Evolutionary conservation across 495 filamentous ascomycete species (phyloP).

Genomic region (Chaetomium tenue): DNA sequence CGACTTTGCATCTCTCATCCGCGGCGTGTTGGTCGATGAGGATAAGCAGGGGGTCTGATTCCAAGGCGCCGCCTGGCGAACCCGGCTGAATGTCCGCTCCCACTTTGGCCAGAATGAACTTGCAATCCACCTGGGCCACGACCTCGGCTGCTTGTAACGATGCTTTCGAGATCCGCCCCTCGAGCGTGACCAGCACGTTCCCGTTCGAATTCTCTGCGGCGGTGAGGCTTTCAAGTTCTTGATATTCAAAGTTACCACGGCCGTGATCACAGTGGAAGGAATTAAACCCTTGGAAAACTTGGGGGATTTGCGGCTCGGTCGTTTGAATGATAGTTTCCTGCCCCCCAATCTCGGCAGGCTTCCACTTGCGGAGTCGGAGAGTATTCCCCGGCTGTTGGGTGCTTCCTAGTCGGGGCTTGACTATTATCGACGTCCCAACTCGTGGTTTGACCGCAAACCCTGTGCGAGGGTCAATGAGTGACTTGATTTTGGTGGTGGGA

Average conservation of each 20-base stretch:
- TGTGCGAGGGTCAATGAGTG: constrained; percentile 40
- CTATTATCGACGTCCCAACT: background rate
- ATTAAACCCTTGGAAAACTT: constrained; percentile 30
- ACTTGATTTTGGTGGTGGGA: constrained; percentile 58
- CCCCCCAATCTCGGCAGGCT: constrained; percentile 34
- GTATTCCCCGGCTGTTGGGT: background rate
- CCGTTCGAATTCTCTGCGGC: constrained; percentile 18
- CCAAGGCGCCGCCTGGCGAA: background rate
- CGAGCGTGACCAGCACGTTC: constrained; percentile 23
- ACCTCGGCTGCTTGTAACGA: constrained; percentile 62
- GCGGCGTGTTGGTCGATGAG: constrained; percentile 95
- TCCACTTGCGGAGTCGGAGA: constrained; percentile 17
- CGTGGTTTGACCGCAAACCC: constrained; percentile 30
- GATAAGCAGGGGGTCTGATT: constrained; percentile 49
- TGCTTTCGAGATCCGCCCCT: constrained; percentile 63
- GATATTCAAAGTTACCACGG: constrained; percentile 7
- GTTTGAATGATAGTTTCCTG: constrained; percentile 37
- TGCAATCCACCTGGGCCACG: constrained; percentile 81
- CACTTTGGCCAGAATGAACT: constrained; percentile 78
- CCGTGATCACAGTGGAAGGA: constrained; percentile 3
- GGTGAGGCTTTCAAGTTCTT: background rate
- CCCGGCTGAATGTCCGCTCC: constrained; percentile 5
- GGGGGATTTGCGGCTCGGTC: constrained; percentile 41
- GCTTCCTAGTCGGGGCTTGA: background rate
- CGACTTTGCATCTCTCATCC: constrained; percentile 82